These are phyloP conservation scores for Scheffersomyces cryptocercus DNA, from an alignment of 1,139 yeast species.

Conservation along the genomic window DNA sequence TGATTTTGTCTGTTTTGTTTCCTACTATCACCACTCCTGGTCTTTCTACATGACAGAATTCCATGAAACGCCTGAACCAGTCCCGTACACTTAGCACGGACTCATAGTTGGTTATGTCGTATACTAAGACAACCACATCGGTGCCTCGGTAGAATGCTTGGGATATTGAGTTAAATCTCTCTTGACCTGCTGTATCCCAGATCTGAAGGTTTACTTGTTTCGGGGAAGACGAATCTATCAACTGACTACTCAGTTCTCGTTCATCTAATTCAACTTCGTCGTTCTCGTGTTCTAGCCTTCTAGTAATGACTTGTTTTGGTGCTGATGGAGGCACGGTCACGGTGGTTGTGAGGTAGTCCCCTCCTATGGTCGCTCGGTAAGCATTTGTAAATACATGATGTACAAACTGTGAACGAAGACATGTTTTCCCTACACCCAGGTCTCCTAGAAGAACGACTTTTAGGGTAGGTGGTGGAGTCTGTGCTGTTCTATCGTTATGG, in stretches of 20 bases:
- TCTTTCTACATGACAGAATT: slow-evolving; percentile 49
- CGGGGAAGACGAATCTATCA: background rate
- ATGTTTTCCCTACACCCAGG: slow-evolving; percentile 65
- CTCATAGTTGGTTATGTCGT: slow-evolving; percentile 58
- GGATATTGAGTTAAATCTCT: slow-evolving; percentile 59
- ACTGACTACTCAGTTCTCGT: slow-evolving; percentile 12
- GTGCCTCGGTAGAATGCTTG: slow-evolving; percentile 64
- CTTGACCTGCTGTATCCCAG: slow-evolving; percentile 74
- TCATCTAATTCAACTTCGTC: background rate
- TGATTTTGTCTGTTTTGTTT: slow-evolving; percentile 48
- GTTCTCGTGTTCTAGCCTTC: background rate
- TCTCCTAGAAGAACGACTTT: slow-evolving; percentile 62
- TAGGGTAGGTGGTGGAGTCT: slow-evolving; percentile 27
- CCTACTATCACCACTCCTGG: slow-evolving; percentile 60
- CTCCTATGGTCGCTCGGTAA: slow-evolving; percentile 63
- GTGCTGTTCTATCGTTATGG: too few species aligned
- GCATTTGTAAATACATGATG: slow-evolving; percentile 60
- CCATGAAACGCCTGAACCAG: slow-evolving; percentile 54
- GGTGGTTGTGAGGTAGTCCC: slow-evolving; percentile 56
- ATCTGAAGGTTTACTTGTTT: slow-evolving; percentile 46
- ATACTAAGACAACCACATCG: slow-evolving; percentile 57
- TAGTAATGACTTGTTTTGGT: background rate
- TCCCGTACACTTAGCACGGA: slow-evolving; percentile 50
- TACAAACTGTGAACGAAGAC: slow-evolving; percentile 57
- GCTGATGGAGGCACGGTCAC: slow-evolving; percentile 18